A percentile compares a stretch with the other conserved stretches of the same genome.
These are phyloP conservation scores for Eimeria zaria DNA, from an alignment of 169 alveolate species.

Conservation along the genomic window DNA sequence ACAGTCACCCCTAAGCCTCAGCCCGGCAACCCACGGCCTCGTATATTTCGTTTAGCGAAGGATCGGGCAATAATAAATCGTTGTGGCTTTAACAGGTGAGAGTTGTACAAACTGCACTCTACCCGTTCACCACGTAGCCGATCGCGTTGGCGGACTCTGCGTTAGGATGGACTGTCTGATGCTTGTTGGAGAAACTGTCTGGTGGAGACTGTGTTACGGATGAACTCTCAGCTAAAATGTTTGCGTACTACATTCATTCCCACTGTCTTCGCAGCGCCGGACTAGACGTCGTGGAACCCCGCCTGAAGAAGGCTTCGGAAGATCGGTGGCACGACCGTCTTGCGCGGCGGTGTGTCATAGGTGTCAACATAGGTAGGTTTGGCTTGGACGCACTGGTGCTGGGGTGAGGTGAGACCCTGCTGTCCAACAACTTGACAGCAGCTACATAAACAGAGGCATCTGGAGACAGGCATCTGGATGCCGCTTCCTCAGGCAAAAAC, in stretches of 20 bases:
- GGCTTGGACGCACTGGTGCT: background rate
- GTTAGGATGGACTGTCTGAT: background rate
- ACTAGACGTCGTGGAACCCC: slow-evolving; percentile 88
- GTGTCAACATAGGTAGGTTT: slow-evolving; percentile 91
- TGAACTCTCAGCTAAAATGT: background rate
- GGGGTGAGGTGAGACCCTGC: background rate
- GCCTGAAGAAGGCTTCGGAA: slow-evolving; percentile 87
- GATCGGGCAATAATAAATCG: slow-evolving; percentile 91
- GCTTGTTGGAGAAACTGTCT: background rate
- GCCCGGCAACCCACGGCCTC: slow-evolving; percentile 92
- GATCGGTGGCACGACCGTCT: slow-evolving; percentile 89
- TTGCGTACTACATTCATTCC: background rate
- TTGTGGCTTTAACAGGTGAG: slow-evolving; percentile 92
- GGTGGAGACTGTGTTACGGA: background rate
- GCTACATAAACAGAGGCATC: too few species aligned
- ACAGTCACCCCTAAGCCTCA: slow-evolving; percentile 93
- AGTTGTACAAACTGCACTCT: background rate
- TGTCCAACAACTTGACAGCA: background rate
- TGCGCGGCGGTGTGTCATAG: slow-evolving; percentile 89
- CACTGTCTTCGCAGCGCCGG: slow-evolving; percentile 87
- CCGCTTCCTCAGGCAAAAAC: slow-evolving; percentile 84
- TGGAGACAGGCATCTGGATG: background rate
- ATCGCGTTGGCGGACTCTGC: background rate
- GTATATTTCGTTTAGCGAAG: slow-evolving; percentile 90
- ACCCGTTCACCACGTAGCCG: background rate